Evolutionary conservation across 179 eudicot species (phyloP).

Genomic region (Amaranthus tricolor): DNA sequence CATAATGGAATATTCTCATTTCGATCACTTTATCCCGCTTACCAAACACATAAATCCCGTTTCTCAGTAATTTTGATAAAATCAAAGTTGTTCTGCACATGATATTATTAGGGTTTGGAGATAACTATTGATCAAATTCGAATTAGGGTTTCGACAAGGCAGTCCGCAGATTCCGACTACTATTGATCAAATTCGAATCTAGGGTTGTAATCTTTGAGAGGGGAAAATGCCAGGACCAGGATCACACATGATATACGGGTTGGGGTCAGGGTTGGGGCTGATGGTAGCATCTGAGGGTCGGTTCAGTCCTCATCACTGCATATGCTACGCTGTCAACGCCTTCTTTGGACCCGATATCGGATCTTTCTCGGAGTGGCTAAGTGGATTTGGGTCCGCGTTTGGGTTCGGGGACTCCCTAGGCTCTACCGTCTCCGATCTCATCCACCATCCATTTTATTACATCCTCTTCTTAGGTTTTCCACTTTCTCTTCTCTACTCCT

Average conservation of each 20-base stretch:
- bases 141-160: too few species aligned
- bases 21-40: too few species aligned
- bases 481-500: constrained; percentile 55
- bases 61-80: too few species aligned
- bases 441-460: constrained; percentile 77
- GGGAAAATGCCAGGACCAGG: constrained; percentile 84
- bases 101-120: too few species aligned
- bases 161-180: too few species aligned
- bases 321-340: constrained; percentile 78
- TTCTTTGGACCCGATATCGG: constrained; percentile 96
- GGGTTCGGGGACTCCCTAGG: constrained; percentile 46
- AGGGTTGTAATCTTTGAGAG: too few species aligned
- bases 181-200: too few species aligned
- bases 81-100: too few species aligned
- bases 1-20: too few species aligned
- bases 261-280: constrained; percentile 61
- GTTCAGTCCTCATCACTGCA: constrained; percentile 83
- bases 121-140: too few species aligned
- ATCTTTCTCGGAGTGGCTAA: constrained; percentile 79
- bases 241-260: constrained; percentile 82
- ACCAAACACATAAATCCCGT: too few species aligned
- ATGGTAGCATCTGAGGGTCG: constrained; percentile 58
- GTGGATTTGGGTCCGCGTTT: constrained; percentile 30
- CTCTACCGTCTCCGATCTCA: constrained; percentile 35
- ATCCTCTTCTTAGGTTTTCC: constrained; percentile 61